Evolutionary conservation across 805 yeast species (phyloP).

Genomic region (Pichia membranifaciens): DNA sequence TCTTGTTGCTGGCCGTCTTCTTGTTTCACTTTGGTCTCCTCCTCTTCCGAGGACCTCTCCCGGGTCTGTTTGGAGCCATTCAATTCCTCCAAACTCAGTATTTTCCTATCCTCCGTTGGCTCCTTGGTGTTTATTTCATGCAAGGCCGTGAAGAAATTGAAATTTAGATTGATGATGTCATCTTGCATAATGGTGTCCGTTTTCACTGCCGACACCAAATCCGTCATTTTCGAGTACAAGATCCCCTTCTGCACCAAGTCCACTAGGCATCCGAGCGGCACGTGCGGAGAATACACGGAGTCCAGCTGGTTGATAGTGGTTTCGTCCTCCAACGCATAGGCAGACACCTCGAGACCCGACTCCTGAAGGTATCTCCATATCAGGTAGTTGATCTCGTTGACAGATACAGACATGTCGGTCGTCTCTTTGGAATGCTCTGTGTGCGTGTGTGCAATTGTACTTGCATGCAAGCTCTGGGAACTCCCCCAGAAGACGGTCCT

Average conservation of each 20-base stretch:
- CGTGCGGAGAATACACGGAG: constrained; percentile 38
- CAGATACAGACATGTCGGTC: constrained; percentile 63
- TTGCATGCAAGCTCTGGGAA: no score
- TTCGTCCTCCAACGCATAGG: constrained; percentile 75
- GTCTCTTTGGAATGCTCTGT: no score
- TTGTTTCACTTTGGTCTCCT: background rate
- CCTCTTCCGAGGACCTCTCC: background rate
- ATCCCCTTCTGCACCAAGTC: constrained; percentile 82
- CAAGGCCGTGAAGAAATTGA: constrained; percentile 52
- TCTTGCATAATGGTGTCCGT: constrained; percentile 17
- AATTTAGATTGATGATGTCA: constrained; percentile 29
- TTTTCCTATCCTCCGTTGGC: background rate
- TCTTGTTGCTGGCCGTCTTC: background rate
- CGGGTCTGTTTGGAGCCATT: background rate
- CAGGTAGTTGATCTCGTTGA: constrained; percentile 81
- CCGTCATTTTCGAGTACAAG: constrained; percentile 66
- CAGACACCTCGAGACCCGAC: constrained; percentile 68
- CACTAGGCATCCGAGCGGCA: constrained; percentile 79
- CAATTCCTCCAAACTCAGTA: background rate
- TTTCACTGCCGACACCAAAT: constrained; percentile 28
- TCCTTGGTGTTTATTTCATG: constrained; percentile 15
- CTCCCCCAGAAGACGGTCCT: no score
- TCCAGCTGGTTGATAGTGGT: constrained; percentile 58
- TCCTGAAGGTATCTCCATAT: constrained; percentile 93
- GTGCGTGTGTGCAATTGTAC: no score